These are phyloP conservation scores for Komagataella phaffii DNA, from an alignment of 805 yeast genomes.

Conservation along the genomic window DNA sequence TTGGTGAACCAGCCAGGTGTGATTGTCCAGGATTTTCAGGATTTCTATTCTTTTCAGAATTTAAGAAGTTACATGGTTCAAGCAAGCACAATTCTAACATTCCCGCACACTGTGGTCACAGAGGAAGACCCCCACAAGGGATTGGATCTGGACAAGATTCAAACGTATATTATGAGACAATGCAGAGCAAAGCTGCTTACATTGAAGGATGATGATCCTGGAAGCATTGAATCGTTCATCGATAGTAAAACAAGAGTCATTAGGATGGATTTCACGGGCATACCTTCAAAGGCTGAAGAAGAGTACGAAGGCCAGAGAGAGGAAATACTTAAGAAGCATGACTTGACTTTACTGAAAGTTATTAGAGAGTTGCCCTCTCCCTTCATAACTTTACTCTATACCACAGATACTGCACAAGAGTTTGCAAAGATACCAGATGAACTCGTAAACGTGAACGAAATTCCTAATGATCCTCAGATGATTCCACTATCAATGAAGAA, in stretches of 20 bases:
- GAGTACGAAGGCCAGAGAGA: constrained; percentile 26
- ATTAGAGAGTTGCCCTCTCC: constrained; percentile 70
- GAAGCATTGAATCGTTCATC: constrained; percentile 37
- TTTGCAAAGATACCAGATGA: constrained; percentile 9
- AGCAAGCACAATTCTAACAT: constrained; percentile 48
- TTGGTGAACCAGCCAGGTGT: constrained; percentile 43
- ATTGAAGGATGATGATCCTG: constrained; percentile 24
- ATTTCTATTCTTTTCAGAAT: constrained; percentile 28
- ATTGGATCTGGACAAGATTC: constrained; percentile 29
- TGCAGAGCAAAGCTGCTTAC: constrained; percentile 38
- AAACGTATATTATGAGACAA: constrained; percentile 24
- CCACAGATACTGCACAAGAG: constrained; percentile 22
- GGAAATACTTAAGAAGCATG: constrained; percentile 11
- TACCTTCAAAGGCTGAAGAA: constrained; percentile 22
- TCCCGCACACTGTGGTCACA: constrained; percentile 32
- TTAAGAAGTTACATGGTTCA: constrained; percentile 35
- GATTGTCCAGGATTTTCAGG: constrained; percentile 27
- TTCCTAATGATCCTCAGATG: constrained; percentile 18
- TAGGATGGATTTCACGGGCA: constrained; percentile 37
- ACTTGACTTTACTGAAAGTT: constrained; percentile 31
- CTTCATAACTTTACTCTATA: constrained; percentile 43
- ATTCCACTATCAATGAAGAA: constrained; percentile 17
- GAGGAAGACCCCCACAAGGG: constrained; percentile 9
- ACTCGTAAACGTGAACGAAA: constrained; percentile 11
- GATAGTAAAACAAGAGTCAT: constrained; percentile 56